phyloP scores from a whole-genome alignment of 2,329 filamentous ascomycete species.

The Exophiala sideris region DNA sequence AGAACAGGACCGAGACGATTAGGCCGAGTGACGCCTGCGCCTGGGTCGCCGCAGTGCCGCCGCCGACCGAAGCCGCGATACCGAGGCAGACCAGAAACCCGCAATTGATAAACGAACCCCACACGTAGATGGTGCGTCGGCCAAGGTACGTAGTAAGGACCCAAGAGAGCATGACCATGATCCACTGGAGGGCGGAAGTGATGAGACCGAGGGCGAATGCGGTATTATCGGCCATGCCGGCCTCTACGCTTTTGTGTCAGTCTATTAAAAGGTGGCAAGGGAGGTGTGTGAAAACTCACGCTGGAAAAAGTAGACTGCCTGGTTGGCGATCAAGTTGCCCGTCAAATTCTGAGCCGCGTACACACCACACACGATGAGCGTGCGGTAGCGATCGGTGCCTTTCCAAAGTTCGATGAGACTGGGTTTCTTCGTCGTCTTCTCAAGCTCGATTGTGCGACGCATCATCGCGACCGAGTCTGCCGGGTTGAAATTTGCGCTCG shows the following conservation, averaged over 20 bases:
- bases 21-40: conserved; percentile 62
- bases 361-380: conserved; percentile 34
- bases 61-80: conserved; percentile 54
- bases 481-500: conserved; percentile 35
- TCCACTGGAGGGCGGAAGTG: conserved; percentile 59
- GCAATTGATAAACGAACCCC: conserved; percentile 55
- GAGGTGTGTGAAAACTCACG: conserved; percentile 28
- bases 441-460: conserved; percentile 35
- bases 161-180: conserved; percentile 67
- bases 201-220: conserved; percentile 63
- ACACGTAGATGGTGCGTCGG: conserved; percentile 63
- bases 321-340: conserved; percentile 62
- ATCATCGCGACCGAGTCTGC: conserved; percentile 36
- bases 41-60: conserved; percentile 40
- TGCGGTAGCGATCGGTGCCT: conserved; percentile 34
- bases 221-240: conserved; percentile 53
- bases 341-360: conserved; percentile 48
- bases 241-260: conserved; percentile 49
- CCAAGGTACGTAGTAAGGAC: conserved; percentile 62
- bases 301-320: conserved; percentile 60
- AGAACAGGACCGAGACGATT: conserved; percentile 64
- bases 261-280: conserved; percentile 21
- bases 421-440: conserved; percentile 30
- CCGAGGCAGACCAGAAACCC: conserved; percentile 57
- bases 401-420: conserved; percentile 34